Evolutionary conservation across 768 basidiomycete genomes (phyloP).

Genomic region (Mrakia hoshinonis): DNA sequence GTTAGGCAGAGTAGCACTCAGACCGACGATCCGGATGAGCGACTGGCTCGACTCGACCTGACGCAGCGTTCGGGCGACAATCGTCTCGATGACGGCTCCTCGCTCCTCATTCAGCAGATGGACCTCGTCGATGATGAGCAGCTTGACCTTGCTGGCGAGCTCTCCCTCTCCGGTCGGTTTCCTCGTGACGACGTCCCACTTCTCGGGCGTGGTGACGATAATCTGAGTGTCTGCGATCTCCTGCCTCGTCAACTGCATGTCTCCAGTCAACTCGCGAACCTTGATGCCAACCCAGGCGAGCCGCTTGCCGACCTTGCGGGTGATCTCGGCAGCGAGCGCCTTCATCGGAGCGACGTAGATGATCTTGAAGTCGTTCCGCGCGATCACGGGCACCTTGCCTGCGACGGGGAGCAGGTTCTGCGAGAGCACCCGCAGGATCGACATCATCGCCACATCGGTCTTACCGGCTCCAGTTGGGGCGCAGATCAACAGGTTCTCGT

Average conservation of each 20-base stretch:
- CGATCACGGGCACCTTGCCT: slow-evolving; percentile 49
- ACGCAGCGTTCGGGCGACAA: slow-evolving; percentile 87
- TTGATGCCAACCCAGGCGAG: slow-evolving; percentile 76
- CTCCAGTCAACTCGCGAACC: slow-evolving; percentile 89
- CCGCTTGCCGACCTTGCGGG: slow-evolving; percentile 81
- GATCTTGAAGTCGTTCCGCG: slow-evolving; percentile 75
- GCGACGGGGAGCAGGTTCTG: slow-evolving; percentile 49
- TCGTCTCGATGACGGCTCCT: slow-evolving; percentile 95
- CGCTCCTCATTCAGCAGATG: slow-evolving; percentile 95
- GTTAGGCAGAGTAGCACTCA: slow-evolving; percentile 91
- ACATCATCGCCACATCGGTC: slow-evolving; percentile 95
- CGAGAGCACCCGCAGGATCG: slow-evolving; percentile 76
- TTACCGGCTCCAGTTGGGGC: slow-evolving; percentile 99
- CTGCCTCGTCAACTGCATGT: slow-evolving; percentile 91
- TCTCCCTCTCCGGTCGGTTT: slow-evolving; percentile 96
- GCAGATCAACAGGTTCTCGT: slow-evolving; percentile 92
- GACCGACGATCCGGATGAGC: slow-evolving; percentile 86
- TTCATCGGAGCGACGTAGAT: slow-evolving; percentile 99
- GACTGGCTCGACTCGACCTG: slow-evolving; percentile 96
- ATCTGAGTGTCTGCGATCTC: slow-evolving; percentile 94
- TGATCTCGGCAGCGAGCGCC: slow-evolving; percentile 89
- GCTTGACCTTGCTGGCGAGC: slow-evolving; percentile 78
- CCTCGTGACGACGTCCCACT: slow-evolving; percentile 98
- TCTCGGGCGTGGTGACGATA: slow-evolving; percentile 97
- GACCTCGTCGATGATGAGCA: slow-evolving; percentile 95